phyloP scores from a whole-genome alignment of 108 stramenopile species.

The Stephanodiscus triporus region DNA sequence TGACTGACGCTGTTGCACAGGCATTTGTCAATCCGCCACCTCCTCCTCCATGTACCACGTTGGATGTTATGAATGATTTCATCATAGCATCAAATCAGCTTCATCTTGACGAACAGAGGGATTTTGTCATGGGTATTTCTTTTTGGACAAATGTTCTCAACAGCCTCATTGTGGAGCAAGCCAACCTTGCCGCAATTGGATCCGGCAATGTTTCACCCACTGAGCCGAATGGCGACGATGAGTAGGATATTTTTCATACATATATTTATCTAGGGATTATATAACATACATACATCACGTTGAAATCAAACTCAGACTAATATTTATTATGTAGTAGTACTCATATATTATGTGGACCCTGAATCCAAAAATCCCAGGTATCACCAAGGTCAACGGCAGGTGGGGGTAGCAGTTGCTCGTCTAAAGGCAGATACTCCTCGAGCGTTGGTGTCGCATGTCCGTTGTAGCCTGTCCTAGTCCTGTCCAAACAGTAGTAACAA shows the following conservation, averaged over 20 bases:
- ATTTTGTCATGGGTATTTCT: too few relatives aligned
- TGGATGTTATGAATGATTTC: too few relatives aligned
- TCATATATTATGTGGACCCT: background rate
- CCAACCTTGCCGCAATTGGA: too few relatives aligned
- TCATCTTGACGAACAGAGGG: too few relatives aligned
- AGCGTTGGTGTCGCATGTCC: conserved; percentile 17
- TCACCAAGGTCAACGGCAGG: conserved; percentile 16
- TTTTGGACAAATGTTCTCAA: too few relatives aligned
- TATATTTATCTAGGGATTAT: background rate
- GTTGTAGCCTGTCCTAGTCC: conserved; percentile 1
- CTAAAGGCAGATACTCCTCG: conserved; percentile 14
- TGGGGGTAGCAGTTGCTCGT: conserved; percentile 1
- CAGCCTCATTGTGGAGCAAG: too few relatives aligned
- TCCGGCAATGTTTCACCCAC: too few relatives aligned
- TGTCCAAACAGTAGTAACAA: conserved; percentile 8
- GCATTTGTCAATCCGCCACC: conserved; percentile 1
- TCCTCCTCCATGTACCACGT: background rate
- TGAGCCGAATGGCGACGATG: too few relatives aligned
- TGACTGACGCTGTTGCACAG: background rate
- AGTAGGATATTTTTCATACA: too few relatives aligned
- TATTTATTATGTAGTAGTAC: background rate
- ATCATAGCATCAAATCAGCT: too few relatives aligned
- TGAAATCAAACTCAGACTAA: background rate
- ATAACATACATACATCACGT: background rate
- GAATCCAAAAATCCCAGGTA: conserved; percentile 3